Evolutionary conservation across 306 rosid species (phyloP).

Genomic region (Inga laurina): DNA sequence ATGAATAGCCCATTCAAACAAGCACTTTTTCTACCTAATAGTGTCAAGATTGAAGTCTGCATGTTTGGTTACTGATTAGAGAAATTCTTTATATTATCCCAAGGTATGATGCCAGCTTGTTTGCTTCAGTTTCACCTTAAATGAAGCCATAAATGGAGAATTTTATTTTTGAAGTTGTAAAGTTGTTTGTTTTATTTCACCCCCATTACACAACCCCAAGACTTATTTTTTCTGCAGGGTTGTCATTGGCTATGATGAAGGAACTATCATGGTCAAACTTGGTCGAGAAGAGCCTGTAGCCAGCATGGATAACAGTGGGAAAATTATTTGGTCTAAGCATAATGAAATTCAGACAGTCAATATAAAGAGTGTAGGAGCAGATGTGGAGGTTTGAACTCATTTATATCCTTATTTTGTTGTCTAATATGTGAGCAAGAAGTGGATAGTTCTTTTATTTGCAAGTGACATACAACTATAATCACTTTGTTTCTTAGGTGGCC

Average conservation of each 20-base stretch:
- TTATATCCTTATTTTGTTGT: slow-evolving; percentile 13
- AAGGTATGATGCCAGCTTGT: slow-evolving; percentile 9
- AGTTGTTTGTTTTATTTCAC: neutral
- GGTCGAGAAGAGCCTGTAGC: slow-evolving; percentile 99
- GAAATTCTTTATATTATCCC: neutral
- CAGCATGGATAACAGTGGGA: slow-evolving; percentile 98
- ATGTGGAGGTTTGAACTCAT: slow-evolving; percentile 68
- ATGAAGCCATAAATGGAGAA: slow-evolving; percentile 20
- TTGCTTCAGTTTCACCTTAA: slow-evolving; percentile 12
- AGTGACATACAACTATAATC: slow-evolving; percentile 3
- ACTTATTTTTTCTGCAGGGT: slow-evolving; percentile 56
- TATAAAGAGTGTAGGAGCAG: slow-evolving; percentile 93
- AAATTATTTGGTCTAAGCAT: slow-evolving; percentile 97
- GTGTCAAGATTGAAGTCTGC: slow-evolving; percentile 22
- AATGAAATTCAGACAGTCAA: slow-evolving; percentile 97
- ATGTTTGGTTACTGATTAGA: slow-evolving; percentile 21
- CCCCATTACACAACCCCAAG: slow-evolving; percentile 1
- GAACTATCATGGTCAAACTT: slow-evolving; percentile 98
- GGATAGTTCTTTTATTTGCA: slow-evolving; percentile 18
- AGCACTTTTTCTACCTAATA: neutral
- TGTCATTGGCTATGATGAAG: slow-evolving; percentile 98
- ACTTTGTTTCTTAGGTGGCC: slow-evolving; percentile 63
- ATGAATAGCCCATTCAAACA: neutral
- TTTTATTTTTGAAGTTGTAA: slow-evolving; percentile 19
- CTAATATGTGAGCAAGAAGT: neutral